phyloP scores from a whole-genome alignment of 2,329 filamentous ascomycete genomes.

The Ilyonectria mors-panacis region DNA sequence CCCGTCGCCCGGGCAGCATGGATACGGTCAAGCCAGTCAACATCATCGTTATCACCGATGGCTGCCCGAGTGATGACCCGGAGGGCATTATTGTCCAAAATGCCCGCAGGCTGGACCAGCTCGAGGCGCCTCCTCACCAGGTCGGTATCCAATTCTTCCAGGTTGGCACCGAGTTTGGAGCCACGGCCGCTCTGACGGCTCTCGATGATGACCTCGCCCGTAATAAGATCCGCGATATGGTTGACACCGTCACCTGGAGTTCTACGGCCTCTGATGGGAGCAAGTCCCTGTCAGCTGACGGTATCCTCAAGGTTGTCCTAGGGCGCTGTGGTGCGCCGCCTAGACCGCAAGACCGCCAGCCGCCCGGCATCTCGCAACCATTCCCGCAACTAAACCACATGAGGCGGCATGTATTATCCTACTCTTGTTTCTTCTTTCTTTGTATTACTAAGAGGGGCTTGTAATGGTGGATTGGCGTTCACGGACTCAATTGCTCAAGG shows the following conservation, averaged over 20 bases:
- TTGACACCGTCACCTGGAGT: constrained; percentile 88
- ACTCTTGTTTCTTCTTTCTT: neutral
- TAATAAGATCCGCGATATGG: constrained; percentile 82
- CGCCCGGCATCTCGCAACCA: constrained; percentile 23
- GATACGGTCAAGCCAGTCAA: constrained; percentile 82
- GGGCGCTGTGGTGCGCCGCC: constrained; percentile 78
- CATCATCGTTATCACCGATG: constrained; percentile 94
- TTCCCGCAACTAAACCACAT: constrained; percentile 10
- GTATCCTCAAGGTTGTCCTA: constrained; percentile 86
- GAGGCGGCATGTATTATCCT: neutral
- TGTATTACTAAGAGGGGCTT: neutral
- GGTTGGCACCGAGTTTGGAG: constrained; percentile 81
- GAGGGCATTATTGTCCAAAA: constrained; percentile 77
- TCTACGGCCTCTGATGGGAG: constrained; percentile 58
- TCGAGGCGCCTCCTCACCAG: constrained; percentile 83
- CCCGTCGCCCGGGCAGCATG: constrained; percentile 56
- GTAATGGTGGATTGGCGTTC: neutral
- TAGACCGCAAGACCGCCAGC: constrained; percentile 51
- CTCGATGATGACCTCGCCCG: constrained; percentile 80
- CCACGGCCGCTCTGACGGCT: constrained; percentile 74
- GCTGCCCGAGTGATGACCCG: constrained; percentile 83
- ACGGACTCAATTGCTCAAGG: neutral
- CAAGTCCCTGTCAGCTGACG: constrained; percentile 72
- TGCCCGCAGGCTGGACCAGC: constrained; percentile 78
- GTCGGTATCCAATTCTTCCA: constrained; percentile 97